Evolutionary conservation across 2,329 filamentous ascomycete genomes (phyloP), one percentile per base, ranked within the genome.

Genomic region (Sclerotinia minor): DNA sequence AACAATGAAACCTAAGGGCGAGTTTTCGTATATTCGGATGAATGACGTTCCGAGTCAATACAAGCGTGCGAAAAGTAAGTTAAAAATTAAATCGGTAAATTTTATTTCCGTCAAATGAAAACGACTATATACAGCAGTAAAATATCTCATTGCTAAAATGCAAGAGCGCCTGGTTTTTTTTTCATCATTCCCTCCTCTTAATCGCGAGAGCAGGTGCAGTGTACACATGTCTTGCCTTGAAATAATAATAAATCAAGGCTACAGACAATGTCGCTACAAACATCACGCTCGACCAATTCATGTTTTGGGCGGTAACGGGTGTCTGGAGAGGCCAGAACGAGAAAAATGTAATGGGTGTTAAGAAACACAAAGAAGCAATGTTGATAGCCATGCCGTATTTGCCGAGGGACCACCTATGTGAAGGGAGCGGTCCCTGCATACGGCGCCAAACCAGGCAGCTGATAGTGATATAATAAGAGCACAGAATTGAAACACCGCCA

Each of bases 381-480:
- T 84, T 83, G 67, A 83, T 69, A 7, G 76, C 65, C 38, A 68
- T 73, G 0, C 82, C 82, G 59, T 71, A 79, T 24, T 73, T 72
- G 4, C 82, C 82, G 7, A 84, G 77, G 19, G 72, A 76, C 78
- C 79, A 82, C 32, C 80, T 79, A 5, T 75, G 74, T 17, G 74
- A 69, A 0, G 80, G 80, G 3, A 83, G 75, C 0, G 79, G 76
- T 21, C 76, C 77, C 21, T 69, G 69, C 29, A 81, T 69, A n/a
- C 80, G 79, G 32, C 69, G 68, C 41, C 63, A 65, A 19, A 71
- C 57, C 13, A 83, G 73, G 67, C 81, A 79, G 24, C 75, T 67
- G 59, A 81, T 78, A 24, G 81, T 80, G 50, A 84, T 77, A 44
- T 84, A 78, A 72, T 85, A 85, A 21, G 81, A 82, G n/a, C 79